Percentiles rank a stretch among this genome's conserved stretches.
These are phyloP conservation scores for Trametes coccinea DNA, from an alignment of 768 basidiomycete species.

Conservation along the genomic window DNA sequence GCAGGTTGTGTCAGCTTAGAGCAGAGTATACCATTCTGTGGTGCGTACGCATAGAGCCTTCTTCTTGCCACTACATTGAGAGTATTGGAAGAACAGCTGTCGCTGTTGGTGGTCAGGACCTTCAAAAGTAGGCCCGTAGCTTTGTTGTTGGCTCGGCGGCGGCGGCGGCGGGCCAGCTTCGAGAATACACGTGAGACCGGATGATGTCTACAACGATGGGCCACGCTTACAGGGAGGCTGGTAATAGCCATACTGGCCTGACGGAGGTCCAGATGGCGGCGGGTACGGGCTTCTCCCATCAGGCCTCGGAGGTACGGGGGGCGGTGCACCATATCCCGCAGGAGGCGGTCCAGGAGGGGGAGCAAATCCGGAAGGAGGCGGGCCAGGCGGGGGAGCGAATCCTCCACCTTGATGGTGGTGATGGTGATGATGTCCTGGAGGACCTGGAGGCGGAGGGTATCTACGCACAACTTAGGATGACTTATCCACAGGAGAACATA, in stretches of 20 bases:
- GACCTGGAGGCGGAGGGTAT: conserved; percentile 22
- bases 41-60: conserved; percentile 53
- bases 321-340: conserved; percentile 19
- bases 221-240: conserved; percentile 28
- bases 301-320: conserved; percentile 18
- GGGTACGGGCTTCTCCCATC: not conserved
- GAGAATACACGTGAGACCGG: not conserved
- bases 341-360: conserved; percentile 27
- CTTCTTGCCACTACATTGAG: conserved; percentile 53
- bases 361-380: conserved; percentile 23
- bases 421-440: conserved; percentile 19
- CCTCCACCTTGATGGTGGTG: conserved; percentile 20
- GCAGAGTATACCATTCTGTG: not conserved
- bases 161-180: conserved; percentile 33
- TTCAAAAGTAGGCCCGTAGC: conserved; percentile 46
- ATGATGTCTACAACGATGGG: not conserved
- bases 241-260: conserved; percentile 18
- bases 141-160: conserved; percentile 40
- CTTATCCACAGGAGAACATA: not conserved
- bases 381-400: conserved; percentile 25
- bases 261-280: conserved; percentile 18
- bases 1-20: not conserved
- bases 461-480: not conserved
- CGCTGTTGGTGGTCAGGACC: conserved; percentile 35
- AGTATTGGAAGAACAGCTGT: conserved; percentile 55